Conservation (phyloP, 1,284 basidiomycete genomes). For the Grifola frondosa region DNA sequence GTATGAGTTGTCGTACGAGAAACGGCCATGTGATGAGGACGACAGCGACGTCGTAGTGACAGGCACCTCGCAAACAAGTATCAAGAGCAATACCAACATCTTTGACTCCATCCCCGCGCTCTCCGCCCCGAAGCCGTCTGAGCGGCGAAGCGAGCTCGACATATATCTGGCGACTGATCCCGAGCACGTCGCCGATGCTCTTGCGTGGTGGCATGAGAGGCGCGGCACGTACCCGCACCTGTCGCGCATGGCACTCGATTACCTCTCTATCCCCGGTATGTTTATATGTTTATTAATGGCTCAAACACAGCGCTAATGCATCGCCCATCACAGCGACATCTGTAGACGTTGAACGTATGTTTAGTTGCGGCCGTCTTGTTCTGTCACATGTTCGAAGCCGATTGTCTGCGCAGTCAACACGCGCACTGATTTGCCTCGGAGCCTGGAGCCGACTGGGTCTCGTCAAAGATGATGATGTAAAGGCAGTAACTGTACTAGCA, state of each 20-base stretch:
- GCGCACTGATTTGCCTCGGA: conserved; percentile 33
- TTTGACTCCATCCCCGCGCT: background rate
- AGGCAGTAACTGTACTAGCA: no score
- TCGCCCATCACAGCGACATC: conserved; percentile 23
- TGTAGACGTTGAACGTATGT: conserved; percentile 32
- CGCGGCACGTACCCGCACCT: conserved; percentile 24
- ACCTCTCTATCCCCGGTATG: conserved; percentile 36
- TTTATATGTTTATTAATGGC: conserved; percentile 7
- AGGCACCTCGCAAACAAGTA: no score
- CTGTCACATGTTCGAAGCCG: conserved; percentile 30
- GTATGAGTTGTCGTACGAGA: conserved; percentile 2
- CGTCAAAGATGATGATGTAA: conserved; percentile 30
- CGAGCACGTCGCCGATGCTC: conserved; percentile 20
- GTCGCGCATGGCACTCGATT: conserved; percentile 31
- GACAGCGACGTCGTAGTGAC: background rate
- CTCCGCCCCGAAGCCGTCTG: background rate
- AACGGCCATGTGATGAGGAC: background rate
- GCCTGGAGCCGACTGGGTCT: conserved; percentile 28
- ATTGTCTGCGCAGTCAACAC: conserved; percentile 27
- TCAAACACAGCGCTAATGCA: background rate
- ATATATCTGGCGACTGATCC: conserved; percentile 21
- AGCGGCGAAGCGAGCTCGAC: conserved; percentile 28
- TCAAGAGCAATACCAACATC: conserved; percentile 3
- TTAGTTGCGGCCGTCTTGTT: conserved; percentile 31
- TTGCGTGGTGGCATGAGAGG: conserved; percentile 33